Conservation (phyloP, 495 filamentous ascomycete species). For the Penicillium odoratum region DNA sequence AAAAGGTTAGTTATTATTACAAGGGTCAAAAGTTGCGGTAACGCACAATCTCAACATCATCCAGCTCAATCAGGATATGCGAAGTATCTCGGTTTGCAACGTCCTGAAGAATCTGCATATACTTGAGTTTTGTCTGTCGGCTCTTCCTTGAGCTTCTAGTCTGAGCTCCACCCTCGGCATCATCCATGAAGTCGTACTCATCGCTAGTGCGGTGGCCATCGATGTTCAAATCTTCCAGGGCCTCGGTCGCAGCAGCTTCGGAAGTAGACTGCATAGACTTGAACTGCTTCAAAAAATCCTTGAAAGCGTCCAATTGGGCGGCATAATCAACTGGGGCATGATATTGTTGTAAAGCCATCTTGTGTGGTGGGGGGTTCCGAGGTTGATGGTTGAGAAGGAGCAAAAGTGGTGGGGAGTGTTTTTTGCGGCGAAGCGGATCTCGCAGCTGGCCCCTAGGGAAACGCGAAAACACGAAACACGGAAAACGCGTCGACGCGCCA, state of each 20-base stretch:
- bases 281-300: conserved; percentile 83
- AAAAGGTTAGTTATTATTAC: not conserved
- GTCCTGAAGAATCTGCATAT: conserved; percentile 86
- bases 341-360: conserved; percentile 80
- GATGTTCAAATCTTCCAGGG: conserved; percentile 80
- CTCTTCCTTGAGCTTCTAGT: conserved; percentile 40
- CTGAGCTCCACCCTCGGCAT: conserved; percentile 58
- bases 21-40: not conserved
- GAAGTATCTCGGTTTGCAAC: conserved; percentile 74
- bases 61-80: conserved; percentile 82
- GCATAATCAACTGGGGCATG: conserved; percentile 78
- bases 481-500: conserved; percentile 14
- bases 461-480: conserved; percentile 12
- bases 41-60: conserved; percentile 76
- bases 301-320: conserved; percentile 82
- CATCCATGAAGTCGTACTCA: conserved; percentile 93
- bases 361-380: conserved; percentile 19
- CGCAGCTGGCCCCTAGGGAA: conserved; percentile 1
- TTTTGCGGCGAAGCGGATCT: conserved; percentile 10
- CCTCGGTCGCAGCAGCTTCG: conserved; percentile 69
- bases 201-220: conserved; percentile 87
- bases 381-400: conserved; percentile 22
- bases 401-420: conserved; percentile 26
- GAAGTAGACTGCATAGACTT: conserved; percentile 73
- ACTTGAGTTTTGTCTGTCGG: conserved; percentile 72